Conservation (phyloP, 2,329 filamentous ascomycete species). For the Shiraia sp. region DNA sequence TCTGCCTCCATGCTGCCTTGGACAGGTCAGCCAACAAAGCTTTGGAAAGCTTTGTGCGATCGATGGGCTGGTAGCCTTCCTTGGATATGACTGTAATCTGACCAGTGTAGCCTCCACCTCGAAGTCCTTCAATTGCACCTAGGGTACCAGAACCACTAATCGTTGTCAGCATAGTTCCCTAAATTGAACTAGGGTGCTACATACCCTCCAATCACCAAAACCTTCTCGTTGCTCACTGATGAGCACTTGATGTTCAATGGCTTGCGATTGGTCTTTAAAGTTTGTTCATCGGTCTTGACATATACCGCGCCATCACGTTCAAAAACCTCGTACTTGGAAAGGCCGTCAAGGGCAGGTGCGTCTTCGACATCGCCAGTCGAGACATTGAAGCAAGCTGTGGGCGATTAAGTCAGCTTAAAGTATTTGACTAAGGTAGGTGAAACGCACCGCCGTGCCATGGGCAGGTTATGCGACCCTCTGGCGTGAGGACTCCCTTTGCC, state of each 20-base stretch:
- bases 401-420: constrained; percentile 9
- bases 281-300: constrained; percentile 76
- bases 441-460: constrained; percentile 87
- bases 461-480: constrained; percentile 82
- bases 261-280: constrained; percentile 76
- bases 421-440: no score
- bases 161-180: constrained; percentile 7
- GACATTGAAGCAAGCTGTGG: constrained; percentile 85
- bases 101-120: constrained; percentile 78
- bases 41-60: constrained; percentile 95
- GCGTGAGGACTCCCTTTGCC: constrained; percentile 80
- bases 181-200: background rate
- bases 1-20: constrained; percentile 77
- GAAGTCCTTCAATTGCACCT: constrained; percentile 79
- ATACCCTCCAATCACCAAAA: constrained; percentile 69
- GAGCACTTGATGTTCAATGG: constrained; percentile 74
- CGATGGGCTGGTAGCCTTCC: constrained; percentile 86
- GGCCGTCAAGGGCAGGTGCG: constrained; percentile 84
- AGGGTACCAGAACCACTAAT: constrained; percentile 76
- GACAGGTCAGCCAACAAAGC: constrained; percentile 79
- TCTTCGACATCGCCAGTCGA: constrained; percentile 92
- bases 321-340: constrained; percentile 78
- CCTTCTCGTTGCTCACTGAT: constrained; percentile 61
- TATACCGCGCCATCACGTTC: constrained; percentile 85
- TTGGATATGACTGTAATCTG: constrained; percentile 80